Conservation (phyloP, 208 protist species). For the Herpetomonas samuelpessoai region DNA sequence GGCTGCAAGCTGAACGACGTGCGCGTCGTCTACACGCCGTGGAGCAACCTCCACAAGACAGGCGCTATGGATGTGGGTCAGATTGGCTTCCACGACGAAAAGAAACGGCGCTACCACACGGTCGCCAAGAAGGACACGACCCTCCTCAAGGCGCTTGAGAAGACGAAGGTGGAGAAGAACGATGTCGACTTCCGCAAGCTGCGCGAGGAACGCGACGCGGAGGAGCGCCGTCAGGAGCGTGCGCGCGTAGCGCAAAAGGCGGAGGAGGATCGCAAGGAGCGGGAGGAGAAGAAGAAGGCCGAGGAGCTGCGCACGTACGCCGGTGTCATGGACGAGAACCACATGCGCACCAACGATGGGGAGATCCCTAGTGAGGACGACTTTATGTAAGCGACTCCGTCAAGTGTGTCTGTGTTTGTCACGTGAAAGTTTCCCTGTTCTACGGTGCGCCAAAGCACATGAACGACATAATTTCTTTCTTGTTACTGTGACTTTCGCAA, state of each 20-base stretch:
- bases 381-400: slow-evolving; percentile 82
- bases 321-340: slow-evolving; percentile 69
- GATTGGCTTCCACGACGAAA: slow-evolving; percentile 93
- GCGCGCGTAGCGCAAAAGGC: slow-evolving; percentile 36
- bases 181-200: slow-evolving; percentile 79
- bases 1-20: slow-evolving; percentile 93
- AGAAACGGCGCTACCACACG: slow-evolving; percentile 69
- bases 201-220: slow-evolving; percentile 74
- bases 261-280: slow-evolving; percentile 61
- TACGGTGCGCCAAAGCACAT: too few relatives aligned
- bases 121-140: slow-evolving; percentile 82
- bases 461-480: too few relatives aligned
- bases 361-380: slow-evolving; percentile 92
- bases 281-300: slow-evolving; percentile 70
- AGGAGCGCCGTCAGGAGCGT: slow-evolving; percentile 50
- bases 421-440: too few relatives aligned
- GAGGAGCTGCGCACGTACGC: slow-evolving; percentile 81
- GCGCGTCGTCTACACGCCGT: slow-evolving; percentile 96
- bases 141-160: slow-evolving; percentile 92
- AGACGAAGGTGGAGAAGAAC: slow-evolving; percentile 92
- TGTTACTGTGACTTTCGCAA: too few relatives aligned
- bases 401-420: slow-evolving; percentile 7
- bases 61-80: slow-evolving; percentile 95
- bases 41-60: slow-evolving; percentile 97
- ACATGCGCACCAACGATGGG: slow-evolving; percentile 84